Evolutionary conservation across 345 rosid genomes (phyloP), one percentile per base, ranked within the genome.

Genomic region (Sonneratia caseolaris): DNA sequence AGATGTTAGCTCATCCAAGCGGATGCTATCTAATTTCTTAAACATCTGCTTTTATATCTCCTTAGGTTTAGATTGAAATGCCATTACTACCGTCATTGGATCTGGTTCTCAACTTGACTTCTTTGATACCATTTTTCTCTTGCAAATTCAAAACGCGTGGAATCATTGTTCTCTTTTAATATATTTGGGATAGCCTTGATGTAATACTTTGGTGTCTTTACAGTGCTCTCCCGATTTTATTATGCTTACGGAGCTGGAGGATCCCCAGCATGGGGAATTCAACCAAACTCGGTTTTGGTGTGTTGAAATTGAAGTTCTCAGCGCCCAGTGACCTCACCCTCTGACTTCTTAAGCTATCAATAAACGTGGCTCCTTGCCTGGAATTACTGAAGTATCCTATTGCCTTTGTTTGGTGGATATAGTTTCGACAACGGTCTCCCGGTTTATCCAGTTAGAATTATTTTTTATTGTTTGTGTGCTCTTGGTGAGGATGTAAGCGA

Each of bases 181-280:
- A 35, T 22, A 11, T 21, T n/a, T 22, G 35, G 64, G 64, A 59
- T 24, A 10, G 36, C 64, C 40, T 10, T n/a, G 48, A 57, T n/a
- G 38, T 24, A 48, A 37, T 10, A 7, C 24, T 40, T 75, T 13
- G 9, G 53, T 80, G 79, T 68, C 49, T 75, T 72, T 82, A 72
- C 86, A 91, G 97, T 94, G 98, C 83, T 78, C 97, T 62, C 93
- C 98, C 3, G 96, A 94, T 80, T n/a, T n/a, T n/a, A n/a, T n/a
- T 91, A 89, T 70, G 98, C 97, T 9, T 94, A 89, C 80, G 98
- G 98, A 24, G 65, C 96, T 59, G 62, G 76, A 76, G 98, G 97
- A 72, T 94, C 89, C 80, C 81, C 87, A 53, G 76, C 85, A 56
- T 88, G 98, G 98, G 97, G 97, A 5, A 93, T 93, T 68, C 90